A percentile compares a stretch with the other conserved stretches of the same genome.
These are phyloP conservation scores for Tolypocladium pustulatum DNA, from an alignment of 2,329 filamentous ascomycete genomes.

Conservation along the genomic window DNA sequence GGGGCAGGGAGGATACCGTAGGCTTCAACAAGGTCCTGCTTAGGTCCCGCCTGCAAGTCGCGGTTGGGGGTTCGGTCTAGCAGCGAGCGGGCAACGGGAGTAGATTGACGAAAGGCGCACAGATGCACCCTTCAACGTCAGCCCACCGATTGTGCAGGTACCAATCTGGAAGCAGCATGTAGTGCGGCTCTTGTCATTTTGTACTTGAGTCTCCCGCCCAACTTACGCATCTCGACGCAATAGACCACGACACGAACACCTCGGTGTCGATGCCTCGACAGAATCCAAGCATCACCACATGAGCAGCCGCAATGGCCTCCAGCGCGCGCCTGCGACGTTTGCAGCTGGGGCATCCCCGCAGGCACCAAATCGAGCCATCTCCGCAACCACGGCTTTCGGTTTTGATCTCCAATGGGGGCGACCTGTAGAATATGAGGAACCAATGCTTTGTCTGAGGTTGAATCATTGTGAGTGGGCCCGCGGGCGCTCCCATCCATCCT, in stretches of 20 bases:
- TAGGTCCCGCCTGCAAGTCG: no score
- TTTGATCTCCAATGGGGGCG: background rate
- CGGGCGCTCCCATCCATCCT: background rate
- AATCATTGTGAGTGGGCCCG: background rate
- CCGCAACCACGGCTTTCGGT: background rate
- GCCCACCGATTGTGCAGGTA: background rate
- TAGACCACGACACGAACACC: background rate
- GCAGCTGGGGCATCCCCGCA: background rate
- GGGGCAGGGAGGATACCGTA: background rate
- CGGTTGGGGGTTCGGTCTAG: no score
- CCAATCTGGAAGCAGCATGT: background rate
- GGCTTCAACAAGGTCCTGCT: background rate
- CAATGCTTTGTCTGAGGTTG: background rate
- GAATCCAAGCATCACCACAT: background rate
- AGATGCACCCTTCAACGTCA: no score
- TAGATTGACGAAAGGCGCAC: no score
- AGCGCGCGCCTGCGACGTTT: background rate
- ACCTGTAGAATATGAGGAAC: background rate
- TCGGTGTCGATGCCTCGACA: background rate
- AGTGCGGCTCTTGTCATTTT: background rate
- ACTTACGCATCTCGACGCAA: background rate
- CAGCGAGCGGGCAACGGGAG: background rate
- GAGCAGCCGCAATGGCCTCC: background rate
- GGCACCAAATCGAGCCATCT: background rate
- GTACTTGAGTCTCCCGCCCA: background rate